Conservation (phyloP, 495 filamentous ascomycete genomes). For the Penicillium ochrochloron region DNA sequence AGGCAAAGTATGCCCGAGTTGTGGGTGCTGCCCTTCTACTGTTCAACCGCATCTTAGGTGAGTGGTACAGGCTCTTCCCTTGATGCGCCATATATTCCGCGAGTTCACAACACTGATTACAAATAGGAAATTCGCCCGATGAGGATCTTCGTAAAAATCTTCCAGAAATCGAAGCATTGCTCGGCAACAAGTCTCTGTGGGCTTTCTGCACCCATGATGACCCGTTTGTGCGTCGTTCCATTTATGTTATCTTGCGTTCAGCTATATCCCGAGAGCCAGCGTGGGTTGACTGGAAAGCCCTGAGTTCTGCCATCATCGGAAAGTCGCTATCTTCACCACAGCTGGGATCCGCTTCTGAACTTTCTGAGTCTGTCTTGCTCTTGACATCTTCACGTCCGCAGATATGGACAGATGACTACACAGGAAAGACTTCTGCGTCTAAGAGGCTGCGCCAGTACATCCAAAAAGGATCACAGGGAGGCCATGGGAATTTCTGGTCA, state of each 20-base stretch:
- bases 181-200: conserved; percentile 75
- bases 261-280: conserved; percentile 61
- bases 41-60: conserved; percentile 54
- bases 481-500: conserved; percentile 71
- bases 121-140: conserved; percentile 45
- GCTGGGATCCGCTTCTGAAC: conserved; percentile 70
- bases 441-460: conserved; percentile 72
- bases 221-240: conserved; percentile 67
- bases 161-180: conserved; percentile 55
- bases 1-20: conserved; percentile 82
- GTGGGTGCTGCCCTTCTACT: conserved; percentile 60
- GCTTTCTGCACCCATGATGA: conserved; percentile 69
- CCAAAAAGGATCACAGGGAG: conserved; percentile 80
- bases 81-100: background rate
- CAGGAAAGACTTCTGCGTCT: conserved; percentile 66
- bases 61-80: background rate
- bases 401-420: conserved; percentile 74
- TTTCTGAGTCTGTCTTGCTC: conserved; percentile 62
- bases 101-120: conserved; percentile 1
- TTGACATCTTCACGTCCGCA: conserved; percentile 67
- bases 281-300: conserved; percentile 62
- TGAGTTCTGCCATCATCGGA: conserved; percentile 69
- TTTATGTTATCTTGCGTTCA: conserved; percentile 68
- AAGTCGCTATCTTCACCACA: conserved; percentile 72
- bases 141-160: conserved; percentile 58